phyloP scores from a whole-genome alignment of 2,329 filamentous ascomycete genomes.

The Pseudogymnoascus sp. region DNA sequence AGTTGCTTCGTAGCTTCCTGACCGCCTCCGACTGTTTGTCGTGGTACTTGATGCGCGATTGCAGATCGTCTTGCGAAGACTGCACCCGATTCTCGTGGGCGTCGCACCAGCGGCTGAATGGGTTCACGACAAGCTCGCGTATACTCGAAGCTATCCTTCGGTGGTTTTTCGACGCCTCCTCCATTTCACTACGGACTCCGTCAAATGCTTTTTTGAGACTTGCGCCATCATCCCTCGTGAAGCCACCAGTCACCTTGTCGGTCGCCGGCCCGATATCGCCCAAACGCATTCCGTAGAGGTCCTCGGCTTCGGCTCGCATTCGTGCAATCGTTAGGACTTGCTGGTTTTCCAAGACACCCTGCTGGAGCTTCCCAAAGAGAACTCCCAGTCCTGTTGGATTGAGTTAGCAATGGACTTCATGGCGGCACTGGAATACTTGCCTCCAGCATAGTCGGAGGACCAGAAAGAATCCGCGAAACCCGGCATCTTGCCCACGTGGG shows the following conservation, averaged over 20 bases:
- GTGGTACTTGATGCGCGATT: conserved; percentile 82
- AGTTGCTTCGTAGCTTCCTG: conserved; percentile 87
- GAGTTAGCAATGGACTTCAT: background rate
- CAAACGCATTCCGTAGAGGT: conserved; percentile 73
- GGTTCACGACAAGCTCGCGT: conserved; percentile 86
- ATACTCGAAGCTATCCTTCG: conserved; percentile 95
- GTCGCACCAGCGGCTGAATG: conserved; percentile 93
- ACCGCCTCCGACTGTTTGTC: conserved; percentile 84
- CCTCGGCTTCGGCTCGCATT: conserved; percentile 92
- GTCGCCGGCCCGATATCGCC: conserved; percentile 73
- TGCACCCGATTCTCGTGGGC: conserved; percentile 86
- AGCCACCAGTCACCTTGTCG: conserved; percentile 76
- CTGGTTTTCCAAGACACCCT: conserved; percentile 90
- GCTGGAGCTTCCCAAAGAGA: conserved; percentile 91
- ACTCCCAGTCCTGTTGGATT: conserved; percentile 64
- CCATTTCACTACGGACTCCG: conserved; percentile 85
- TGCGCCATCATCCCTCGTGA: conserved; percentile 85
- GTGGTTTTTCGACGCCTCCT: conserved; percentile 81
- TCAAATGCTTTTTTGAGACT: conserved; percentile 86
- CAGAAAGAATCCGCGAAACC: conserved; percentile 95
- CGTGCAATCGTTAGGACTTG: conserved; percentile 87
- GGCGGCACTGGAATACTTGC: conserved; percentile 39
- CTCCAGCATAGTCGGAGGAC: conserved; percentile 95
- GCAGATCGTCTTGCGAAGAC: conserved; percentile 90
- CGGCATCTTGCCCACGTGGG: conserved; percentile 51